Evolutionary conservation across 768 basidiomycete genomes (phyloP).

Genomic region (Termitomyces sp.): DNA sequence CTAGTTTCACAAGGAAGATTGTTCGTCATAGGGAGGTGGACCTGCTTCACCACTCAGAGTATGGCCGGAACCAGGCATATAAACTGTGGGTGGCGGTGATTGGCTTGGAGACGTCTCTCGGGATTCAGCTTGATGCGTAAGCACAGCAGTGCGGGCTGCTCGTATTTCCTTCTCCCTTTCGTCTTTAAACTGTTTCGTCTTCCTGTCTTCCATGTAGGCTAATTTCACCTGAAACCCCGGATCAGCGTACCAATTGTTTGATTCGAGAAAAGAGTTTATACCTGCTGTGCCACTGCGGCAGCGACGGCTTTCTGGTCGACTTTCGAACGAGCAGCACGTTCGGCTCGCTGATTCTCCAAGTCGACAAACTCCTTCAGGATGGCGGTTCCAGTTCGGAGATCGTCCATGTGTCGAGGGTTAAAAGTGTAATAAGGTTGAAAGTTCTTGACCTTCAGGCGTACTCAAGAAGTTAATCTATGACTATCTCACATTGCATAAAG

Average conservation of each 20-base stretch:
- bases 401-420: slow-evolving; percentile 46
- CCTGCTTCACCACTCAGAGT: slow-evolving; percentile 24
- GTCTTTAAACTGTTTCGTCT: slow-evolving; percentile 49
- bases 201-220: slow-evolving; percentile 79
- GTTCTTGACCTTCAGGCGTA: slow-evolving; percentile 49
- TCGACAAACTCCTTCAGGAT: slow-evolving; percentile 65
- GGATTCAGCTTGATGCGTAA: slow-evolving; percentile 20
- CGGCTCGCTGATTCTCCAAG: slow-evolving; percentile 49
- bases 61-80: slow-evolving; percentile 41
- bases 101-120: slow-evolving; percentile 8
- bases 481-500: neutral
- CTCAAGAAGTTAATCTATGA: neutral
- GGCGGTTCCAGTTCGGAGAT: slow-evolving; percentile 60
- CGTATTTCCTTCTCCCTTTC: slow-evolving; percentile 57
- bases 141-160: slow-evolving; percentile 35
- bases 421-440: slow-evolving; percentile 78
- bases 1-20: neutral
- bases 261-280: slow-evolving; percentile 18
- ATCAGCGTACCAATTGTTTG: neutral
- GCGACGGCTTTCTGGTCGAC: slow-evolving; percentile 59
- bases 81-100: slow-evolving; percentile 19
- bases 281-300: slow-evolving; percentile 56
- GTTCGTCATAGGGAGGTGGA: slow-evolving; percentile 21
- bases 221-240: slow-evolving; percentile 61
- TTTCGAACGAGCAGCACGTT: slow-evolving; percentile 45